Base-by-base conservation (phyloP, 1,139 yeast genomes). In the Pichia sp. region DNA sequence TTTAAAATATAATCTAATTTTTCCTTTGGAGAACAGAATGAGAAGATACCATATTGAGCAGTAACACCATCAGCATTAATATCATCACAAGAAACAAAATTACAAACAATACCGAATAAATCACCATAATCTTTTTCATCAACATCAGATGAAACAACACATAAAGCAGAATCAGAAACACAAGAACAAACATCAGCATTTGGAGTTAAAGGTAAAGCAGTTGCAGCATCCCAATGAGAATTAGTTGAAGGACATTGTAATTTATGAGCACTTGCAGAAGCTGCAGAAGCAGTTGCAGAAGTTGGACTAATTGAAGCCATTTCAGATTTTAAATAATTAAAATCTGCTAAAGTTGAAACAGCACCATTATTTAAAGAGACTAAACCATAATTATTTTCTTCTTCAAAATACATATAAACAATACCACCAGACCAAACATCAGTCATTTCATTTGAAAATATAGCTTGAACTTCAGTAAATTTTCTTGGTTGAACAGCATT, bases 401-500 rank as follows among this genome's bases (percentile, higher is more conserved):
- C 92, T 72, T 85, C 76, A 66, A 79, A 83, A 69, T 84, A 85
- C 89, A 84, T 81, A 72, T 83, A 84, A 45, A 83, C 90, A 60
- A 85, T 83, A 73, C 92, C 94, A 68, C 94, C 94, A 40, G 92
- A 83, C 90, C 90, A 85, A 47, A 84, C 87, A 63, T 76, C 83
- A 54, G 86, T 80, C 88, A 82, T 81, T 34, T 81, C 70, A 49
- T 68, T 65, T 54, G 81, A 71, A 68, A 74, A 85, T 36, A 85
- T 62, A 40, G 88, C 74, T 42, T 72, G 77, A 53, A 84, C 87
- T 68, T 84, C 92, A 46, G 81, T 75, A 74, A 84, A 85, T 54
- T 70, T 66, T 75, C 92, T 80, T 74, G 81, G 81, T 42, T 59
- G 57, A 43, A 73, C 78, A 50, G 65, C 72, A 66, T 83, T 85